phyloP scores from a whole-genome alignment of 2,329 filamentous ascomycete genomes.

The Dichotomopilus funicola region DNA sequence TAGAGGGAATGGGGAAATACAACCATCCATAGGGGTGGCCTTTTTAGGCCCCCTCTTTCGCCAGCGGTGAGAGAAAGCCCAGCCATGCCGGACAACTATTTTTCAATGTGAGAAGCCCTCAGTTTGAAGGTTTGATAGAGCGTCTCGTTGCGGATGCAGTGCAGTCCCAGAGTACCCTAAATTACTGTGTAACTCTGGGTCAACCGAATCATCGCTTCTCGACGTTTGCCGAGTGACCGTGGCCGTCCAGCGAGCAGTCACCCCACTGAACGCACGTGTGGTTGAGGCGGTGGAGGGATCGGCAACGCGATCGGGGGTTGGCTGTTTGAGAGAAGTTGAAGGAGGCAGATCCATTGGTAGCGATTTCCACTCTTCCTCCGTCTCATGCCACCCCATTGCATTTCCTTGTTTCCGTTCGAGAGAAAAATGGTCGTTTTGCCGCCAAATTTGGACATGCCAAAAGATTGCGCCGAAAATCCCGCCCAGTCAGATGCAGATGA shows the following conservation, averaged over 20 bases:
- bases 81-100: no score
- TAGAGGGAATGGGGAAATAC: not conserved
- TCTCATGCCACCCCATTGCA: not conserved
- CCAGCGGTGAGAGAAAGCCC: no score
- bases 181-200: no score
- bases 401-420: conserved; percentile 2
- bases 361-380: not conserved
- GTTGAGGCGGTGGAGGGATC: conserved; percentile 4
- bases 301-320: not conserved
- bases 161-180: no score
- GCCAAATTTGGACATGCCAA: not conserved
- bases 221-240: no score
- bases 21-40: no score
- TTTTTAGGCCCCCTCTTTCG: no score
- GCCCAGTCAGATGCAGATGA: not conserved
- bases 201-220: no score
- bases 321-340: not conserved
- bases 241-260: no score
- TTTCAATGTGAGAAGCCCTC: no score
- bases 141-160: no score
- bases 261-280: not conserved
- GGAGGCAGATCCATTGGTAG: not conserved
- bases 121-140: no score
- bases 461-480: not conserved
- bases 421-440: not conserved